Percentiles rank a stretch among this genome's conserved stretches.
Evolutionary conservation across 495 filamentous ascomycete species (phyloP).

Genomic region (Lophiostoma macrostomum): DNA sequence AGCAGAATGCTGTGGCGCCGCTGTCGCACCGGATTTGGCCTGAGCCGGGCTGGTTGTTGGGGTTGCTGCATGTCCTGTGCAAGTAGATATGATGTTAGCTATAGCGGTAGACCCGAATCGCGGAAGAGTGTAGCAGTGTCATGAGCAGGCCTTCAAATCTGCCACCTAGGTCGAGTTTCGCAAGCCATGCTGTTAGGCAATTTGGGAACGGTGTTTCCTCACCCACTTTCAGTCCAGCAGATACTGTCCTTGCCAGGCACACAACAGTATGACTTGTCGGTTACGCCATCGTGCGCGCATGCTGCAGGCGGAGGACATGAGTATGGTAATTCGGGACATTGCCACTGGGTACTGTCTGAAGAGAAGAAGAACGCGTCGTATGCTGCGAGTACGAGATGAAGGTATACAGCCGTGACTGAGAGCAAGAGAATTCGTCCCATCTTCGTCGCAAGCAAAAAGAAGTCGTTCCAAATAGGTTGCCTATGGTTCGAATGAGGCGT

Average conservation of each 20-base stretch:
- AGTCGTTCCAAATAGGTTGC: no score
- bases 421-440: background rate
- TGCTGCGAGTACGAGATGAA: background rate
- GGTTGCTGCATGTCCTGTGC: background rate
- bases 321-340: background rate
- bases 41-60: background rate
- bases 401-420: background rate
- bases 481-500: no score
- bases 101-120: no score
- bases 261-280: background rate
- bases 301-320: background rate
- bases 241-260: background rate
- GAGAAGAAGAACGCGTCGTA: slow-evolving; percentile 2
- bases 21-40: background rate
- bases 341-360: background rate
- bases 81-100: no score
- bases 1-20: background rate
- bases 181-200: no score
- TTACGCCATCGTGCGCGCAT: background rate
- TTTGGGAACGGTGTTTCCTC: no score
- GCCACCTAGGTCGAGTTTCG: no score
- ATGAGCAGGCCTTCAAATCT: no score
- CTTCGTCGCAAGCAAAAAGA: no score
- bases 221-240: background rate
- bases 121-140: no score